Percentiles rank a stretch among this genome's conserved stretches.
Conservation (phyloP, 768 basidiomycete genomes). For the Boletus rubroflammeus region DNA sequence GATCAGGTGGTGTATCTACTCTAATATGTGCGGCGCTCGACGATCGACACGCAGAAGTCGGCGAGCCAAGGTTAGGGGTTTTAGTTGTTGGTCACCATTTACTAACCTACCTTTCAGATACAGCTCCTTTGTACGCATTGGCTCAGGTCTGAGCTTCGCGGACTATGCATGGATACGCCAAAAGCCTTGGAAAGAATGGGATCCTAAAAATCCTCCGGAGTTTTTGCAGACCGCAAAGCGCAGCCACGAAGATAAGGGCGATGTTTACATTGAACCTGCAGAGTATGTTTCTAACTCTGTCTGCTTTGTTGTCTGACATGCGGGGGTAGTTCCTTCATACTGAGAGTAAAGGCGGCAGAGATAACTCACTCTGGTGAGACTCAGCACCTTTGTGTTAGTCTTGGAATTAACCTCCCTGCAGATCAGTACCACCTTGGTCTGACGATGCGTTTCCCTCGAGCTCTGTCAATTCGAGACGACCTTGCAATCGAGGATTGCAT, state of each 20-base stretch:
- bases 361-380: conserved; percentile 66
- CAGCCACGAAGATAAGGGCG: conserved; percentile 76
- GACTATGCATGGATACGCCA: conserved; percentile 84
- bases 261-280: conserved; percentile 85
- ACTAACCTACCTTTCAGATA: conserved; percentile 48
- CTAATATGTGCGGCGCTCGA: conserved; percentile 88
- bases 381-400: too few species aligned
- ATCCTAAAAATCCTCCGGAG: conserved; percentile 65
- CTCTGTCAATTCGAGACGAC: conserved; percentile 76
- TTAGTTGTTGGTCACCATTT: neutral
- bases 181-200: conserved; percentile 82
- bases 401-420: conserved; percentile 22
- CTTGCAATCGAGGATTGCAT: conserved; percentile 68
- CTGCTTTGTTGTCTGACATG: neutral
- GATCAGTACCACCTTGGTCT: conserved; percentile 82
- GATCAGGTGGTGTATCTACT: conserved; percentile 86
- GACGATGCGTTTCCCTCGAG: conserved; percentile 95
- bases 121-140: conserved; percentile 84
- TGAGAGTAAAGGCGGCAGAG: conserved; percentile 93
- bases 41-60: conserved; percentile 52
- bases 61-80: conserved; percentile 55
- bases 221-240: conserved; percentile 64
- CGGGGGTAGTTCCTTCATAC: conserved; percentile 75
- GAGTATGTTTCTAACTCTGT: conserved; percentile 49
- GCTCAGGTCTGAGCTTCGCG: conserved; percentile 79